These are phyloP conservation scores for Arthrobotrys iridis DNA, from an alignment of 2,329 filamentous ascomycete genomes.

Conservation along the genomic window DNA sequence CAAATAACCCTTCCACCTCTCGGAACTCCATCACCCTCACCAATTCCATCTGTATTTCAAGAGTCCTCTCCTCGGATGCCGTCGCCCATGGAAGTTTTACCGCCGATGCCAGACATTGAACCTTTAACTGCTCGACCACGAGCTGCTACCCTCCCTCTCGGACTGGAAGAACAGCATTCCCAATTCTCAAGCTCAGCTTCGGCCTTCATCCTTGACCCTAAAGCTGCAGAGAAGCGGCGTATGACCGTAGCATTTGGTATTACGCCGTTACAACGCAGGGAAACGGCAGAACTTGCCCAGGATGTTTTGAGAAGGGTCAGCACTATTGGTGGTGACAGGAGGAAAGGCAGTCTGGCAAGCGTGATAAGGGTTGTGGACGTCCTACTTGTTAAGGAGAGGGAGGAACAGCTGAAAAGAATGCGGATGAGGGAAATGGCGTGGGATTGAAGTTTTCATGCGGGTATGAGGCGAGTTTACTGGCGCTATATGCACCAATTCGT, in stretches of 20 bases:
- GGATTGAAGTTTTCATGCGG: conserved; percentile 37
- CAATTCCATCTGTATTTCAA: not conserved
- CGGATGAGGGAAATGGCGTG: conserved; percentile 57
- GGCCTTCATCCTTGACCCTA: conserved; percentile 37
- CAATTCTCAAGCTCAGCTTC: not conserved
- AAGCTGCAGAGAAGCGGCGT: conserved; percentile 35
- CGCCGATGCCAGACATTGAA: not conserved
- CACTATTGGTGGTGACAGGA: conserved; percentile 7
- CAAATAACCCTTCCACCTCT: not conserved
- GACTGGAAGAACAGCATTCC: not conserved
- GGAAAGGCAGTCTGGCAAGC: conserved; percentile 38
- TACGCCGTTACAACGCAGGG: conserved; percentile 41
- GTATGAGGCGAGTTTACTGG: not conserved
- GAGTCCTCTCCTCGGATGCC: not conserved
- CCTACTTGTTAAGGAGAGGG: conserved; percentile 56
- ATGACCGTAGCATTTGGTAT: conserved; percentile 52
- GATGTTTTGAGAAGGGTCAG: conserved; percentile 46
- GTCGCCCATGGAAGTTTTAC: not conserved
- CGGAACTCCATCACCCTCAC: conserved; percentile 5
- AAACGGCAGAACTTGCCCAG: conserved; percentile 45
- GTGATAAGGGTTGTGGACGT: conserved; percentile 57
- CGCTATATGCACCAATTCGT: no score
- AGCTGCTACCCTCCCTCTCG: not conserved
- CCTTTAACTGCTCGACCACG: not conserved
- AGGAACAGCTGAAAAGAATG: conserved; percentile 53